Conservation (phyloP, 164 flowering plant species). For the Litsea cubeba region DNA sequence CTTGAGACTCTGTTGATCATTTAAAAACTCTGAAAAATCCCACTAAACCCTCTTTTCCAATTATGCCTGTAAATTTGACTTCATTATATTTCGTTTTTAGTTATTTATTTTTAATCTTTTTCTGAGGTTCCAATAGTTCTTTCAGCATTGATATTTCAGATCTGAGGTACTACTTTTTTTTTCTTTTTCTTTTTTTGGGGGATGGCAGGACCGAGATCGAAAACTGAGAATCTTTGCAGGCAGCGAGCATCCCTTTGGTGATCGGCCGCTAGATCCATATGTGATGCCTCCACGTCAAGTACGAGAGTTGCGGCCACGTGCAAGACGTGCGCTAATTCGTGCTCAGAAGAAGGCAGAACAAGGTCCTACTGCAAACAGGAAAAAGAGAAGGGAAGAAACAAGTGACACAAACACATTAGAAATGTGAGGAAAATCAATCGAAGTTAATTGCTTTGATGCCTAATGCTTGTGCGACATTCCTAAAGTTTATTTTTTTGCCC, state of each 20-base stretch:
- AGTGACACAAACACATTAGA: not conserved
- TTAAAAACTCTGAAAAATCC: too few species aligned
- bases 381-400: slow-evolving; percentile 14
- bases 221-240: slow-evolving; percentile 82
- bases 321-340: slow-evolving; percentile 75
- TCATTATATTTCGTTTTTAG: not conserved
- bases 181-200: not conserved
- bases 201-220: slow-evolving; percentile 67
- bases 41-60: too few species aligned
- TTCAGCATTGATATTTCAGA: not conserved
- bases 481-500: too few species aligned
- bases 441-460: too few species aligned
- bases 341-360: slow-evolving; percentile 75
- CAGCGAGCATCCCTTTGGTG: slow-evolving; percentile 78
- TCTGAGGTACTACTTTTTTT: not conserved
- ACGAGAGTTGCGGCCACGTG: slow-evolving; percentile 79
- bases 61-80: too few species aligned
- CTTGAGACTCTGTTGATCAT: too few species aligned
- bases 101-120: not conserved
- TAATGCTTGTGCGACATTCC: too few species aligned
- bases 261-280: slow-evolving; percentile 61
- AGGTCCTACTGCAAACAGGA: slow-evolving; percentile 29
- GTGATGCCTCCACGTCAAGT: slow-evolving; percentile 74
- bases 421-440: too few species aligned
- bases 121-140: too few species aligned